phyloP scores from a whole-genome alignment of 148 eudicot genomes.

The Arctostaphylos glauca region DNA sequence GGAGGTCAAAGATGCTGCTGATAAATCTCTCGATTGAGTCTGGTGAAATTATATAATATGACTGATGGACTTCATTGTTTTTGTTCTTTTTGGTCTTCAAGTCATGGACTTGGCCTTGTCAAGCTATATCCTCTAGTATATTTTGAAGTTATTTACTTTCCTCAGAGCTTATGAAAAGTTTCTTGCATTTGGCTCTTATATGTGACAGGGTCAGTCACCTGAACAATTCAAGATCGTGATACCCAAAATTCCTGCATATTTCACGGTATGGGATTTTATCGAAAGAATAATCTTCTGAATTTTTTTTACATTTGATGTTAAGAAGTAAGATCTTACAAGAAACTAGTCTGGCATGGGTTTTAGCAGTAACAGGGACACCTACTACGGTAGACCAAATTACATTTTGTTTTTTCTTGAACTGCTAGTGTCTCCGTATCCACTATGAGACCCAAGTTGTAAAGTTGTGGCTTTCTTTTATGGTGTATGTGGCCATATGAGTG shows the following conservation, averaged over 20 bases:
- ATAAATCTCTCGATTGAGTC: neutral
- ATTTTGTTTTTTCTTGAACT: neutral
- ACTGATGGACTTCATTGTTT: neutral
- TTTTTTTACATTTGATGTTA: too few species aligned
- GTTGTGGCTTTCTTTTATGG: constrained; percentile 3
- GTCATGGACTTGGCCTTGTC: constrained; percentile 8
- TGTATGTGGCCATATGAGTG: neutral
- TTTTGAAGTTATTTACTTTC: neutral
- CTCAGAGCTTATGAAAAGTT: neutral
- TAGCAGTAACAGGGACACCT: neutral
- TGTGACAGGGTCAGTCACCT: constrained; percentile 59
- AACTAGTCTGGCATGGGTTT: constrained; percentile 1
- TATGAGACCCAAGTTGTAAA: neutral
- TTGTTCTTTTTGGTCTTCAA: neutral
- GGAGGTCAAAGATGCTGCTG: neutral
- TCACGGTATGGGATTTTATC: constrained; percentile 55
- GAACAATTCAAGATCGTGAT: constrained; percentile 85
- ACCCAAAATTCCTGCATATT: constrained; percentile 95
- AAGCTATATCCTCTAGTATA: neutral
- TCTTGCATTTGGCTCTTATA: constrained; percentile 7
- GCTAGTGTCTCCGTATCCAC: neutral
- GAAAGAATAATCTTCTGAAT: neutral
- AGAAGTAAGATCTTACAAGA: neutral
- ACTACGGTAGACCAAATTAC: neutral
- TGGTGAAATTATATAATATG: neutral